Percentiles rank a stretch among this genome's conserved stretches.
Conservation (phyloP, 148 eudicot genomes). For the Chenopodium suecicum region DNA sequence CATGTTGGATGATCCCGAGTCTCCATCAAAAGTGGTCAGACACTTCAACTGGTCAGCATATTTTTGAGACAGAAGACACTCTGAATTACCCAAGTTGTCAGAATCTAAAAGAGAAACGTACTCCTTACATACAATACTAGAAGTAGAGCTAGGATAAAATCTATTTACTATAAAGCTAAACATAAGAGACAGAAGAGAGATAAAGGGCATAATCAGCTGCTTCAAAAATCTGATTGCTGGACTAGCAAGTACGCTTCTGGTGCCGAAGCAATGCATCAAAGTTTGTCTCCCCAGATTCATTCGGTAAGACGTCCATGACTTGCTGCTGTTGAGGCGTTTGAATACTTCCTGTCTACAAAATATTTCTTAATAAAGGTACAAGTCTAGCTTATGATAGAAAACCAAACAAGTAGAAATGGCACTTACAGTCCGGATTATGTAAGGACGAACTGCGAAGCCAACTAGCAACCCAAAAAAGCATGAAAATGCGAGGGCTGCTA, state of each 20-base stretch:
- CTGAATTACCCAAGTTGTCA: conserved; percentile 28
- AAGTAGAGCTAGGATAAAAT: conserved; percentile 17
- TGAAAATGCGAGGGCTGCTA: conserved; percentile 39
- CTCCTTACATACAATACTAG: conserved; percentile 27
- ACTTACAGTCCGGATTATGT: conserved; percentile 55
- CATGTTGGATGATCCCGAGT: conserved; percentile 12
- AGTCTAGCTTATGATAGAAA: not conserved
- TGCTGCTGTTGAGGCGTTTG: conserved; percentile 34
- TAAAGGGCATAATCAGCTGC: conserved; percentile 30
- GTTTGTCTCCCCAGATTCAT: conserved; percentile 60
- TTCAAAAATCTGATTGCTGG: conserved; percentile 27
- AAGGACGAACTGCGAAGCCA: conserved; percentile 66
- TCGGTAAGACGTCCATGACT: conserved; percentile 70
- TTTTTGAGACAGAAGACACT: conserved; percentile 23
- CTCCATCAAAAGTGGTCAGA: conserved; percentile 42
- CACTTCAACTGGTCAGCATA: conserved; percentile 46
- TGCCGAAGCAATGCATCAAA: conserved; percentile 58
- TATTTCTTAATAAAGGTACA: conserved; percentile 34
- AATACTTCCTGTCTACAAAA: conserved; percentile 65
- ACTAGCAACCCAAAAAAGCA: conserved; percentile 46
- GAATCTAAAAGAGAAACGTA: conserved; percentile 51
- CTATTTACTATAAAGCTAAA: conserved; percentile 27
- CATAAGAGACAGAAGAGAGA: conserved; percentile 52
- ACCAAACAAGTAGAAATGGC: not conserved
- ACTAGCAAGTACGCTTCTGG: conserved; percentile 76